phyloP scores from a whole-genome alignment of 2,329 filamentous ascomycete species.

The Pseudopyrenochaeta lycopersici region DNA sequence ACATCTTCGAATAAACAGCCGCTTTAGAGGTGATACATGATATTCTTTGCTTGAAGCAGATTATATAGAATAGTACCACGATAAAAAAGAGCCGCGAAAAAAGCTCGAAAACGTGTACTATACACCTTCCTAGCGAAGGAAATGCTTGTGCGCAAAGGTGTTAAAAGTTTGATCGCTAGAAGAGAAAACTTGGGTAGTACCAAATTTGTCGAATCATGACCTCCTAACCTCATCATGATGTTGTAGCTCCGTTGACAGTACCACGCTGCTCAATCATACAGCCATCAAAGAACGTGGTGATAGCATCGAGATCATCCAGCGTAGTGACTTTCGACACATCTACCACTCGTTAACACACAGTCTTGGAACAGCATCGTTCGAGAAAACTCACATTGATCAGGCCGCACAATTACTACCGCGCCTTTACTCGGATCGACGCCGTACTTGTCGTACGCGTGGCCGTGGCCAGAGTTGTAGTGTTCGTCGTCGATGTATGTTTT shows the following conservation, averaged over 20 bases:
- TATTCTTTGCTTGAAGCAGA: too few relatives aligned
- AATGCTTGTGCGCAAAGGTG: too few relatives aligned
- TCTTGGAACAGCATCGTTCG: neutral
- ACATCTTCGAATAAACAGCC: too few relatives aligned
- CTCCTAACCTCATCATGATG: too few relatives aligned
- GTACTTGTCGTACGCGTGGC: slow-evolving; percentile 65
- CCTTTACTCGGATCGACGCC: slow-evolving; percentile 55
- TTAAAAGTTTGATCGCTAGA: too few relatives aligned
- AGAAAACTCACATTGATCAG: slow-evolving; percentile 60
- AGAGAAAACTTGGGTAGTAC: too few relatives aligned
- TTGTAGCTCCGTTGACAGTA: neutral
- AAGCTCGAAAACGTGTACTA: too few relatives aligned
- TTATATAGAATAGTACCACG: too few relatives aligned
- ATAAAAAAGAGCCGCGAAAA: too few relatives aligned
- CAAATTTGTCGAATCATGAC: too few relatives aligned
- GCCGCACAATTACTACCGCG: slow-evolving; percentile 63
- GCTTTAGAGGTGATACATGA: too few relatives aligned
- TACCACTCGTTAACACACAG: slow-evolving; percentile 16
- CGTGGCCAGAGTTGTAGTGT: slow-evolving; percentile 64
- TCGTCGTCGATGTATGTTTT: slow-evolving; percentile 69
- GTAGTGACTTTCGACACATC: slow-evolving; percentile 41
- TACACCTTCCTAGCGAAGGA: too few relatives aligned
- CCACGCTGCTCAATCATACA: slow-evolving; percentile 15
- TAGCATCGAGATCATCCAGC: slow-evolving; percentile 27
- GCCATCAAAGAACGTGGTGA: slow-evolving; percentile 33